Conservation (phyloP, 2,329 filamentous ascomycete genomes). For the Exophiala phaeomuriformis region DNA sequence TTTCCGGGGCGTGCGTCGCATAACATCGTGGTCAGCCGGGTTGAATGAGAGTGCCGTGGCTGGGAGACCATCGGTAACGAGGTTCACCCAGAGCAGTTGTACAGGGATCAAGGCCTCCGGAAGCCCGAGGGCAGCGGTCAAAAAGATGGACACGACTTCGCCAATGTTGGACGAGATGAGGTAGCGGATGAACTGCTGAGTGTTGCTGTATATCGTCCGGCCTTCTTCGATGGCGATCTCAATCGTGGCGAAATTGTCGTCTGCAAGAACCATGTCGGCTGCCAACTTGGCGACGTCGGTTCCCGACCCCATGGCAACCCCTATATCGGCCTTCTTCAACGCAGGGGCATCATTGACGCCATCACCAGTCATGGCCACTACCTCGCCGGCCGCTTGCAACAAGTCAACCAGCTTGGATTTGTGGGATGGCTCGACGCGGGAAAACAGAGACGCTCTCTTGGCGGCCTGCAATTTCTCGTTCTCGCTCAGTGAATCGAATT, state of each 20-base stretch:
- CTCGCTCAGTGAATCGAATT: constrained; percentile 80
- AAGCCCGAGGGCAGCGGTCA: constrained; percentile 94
- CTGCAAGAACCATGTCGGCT: constrained; percentile 95
- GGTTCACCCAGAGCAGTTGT: constrained; percentile 96
- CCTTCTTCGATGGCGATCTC: constrained; percentile 94
- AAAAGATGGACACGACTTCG: constrained; percentile 97
- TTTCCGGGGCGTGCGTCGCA: constrained; percentile 85
- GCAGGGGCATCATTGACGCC: constrained; percentile 97
- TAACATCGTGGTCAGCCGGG: constrained; percentile 95
- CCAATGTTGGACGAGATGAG: constrained; percentile 98
- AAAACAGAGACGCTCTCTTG: constrained; percentile 83
- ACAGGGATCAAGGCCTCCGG: constrained; percentile 95
- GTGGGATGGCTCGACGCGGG: constrained; percentile 87
- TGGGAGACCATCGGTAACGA: constrained; percentile 93
- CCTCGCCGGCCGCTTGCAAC: constrained; percentile 83
- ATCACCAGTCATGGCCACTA: constrained; percentile 98
- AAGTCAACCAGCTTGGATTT: constrained; percentile 98
- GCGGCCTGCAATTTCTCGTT: constrained; percentile 76
- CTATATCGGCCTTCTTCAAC: constrained; percentile 97
- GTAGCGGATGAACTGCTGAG: constrained; percentile 98
- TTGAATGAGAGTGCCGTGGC: constrained; percentile 97
- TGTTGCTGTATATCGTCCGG: constrained; percentile 98
- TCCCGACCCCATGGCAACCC: constrained; percentile 96
- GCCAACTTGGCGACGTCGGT: constrained; percentile 96
- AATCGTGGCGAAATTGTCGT: constrained; percentile 98